These are phyloP conservation scores for Scenedesmus sp. DNA, from an alignment of 163 green algal genomes.

Conservation along the genomic window DNA sequence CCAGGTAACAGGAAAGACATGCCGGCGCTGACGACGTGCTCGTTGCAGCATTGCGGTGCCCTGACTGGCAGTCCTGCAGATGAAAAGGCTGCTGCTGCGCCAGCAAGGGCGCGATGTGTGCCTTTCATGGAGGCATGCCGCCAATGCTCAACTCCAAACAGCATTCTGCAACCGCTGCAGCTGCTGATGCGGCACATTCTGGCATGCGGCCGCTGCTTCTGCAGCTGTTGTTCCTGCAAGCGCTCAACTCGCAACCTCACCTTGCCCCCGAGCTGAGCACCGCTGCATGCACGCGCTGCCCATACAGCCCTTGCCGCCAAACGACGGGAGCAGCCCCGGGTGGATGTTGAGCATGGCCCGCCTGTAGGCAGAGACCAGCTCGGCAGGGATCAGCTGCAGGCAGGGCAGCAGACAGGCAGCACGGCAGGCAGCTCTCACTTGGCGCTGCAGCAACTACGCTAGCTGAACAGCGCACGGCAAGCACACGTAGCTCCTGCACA, in stretches of 20 bases:
- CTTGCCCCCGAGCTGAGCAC: conserved; percentile 92
- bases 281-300: conserved; percentile 91
- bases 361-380: conserved; percentile 81
- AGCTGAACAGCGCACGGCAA: neutral
- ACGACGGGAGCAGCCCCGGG: conserved; percentile 95
- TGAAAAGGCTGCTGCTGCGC: no score
- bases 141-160: no score
- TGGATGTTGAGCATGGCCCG: conserved; percentile 98
- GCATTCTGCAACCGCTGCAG: no score
- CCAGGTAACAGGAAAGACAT: no score
- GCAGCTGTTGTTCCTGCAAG: neutral
- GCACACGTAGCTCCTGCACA: neutral
- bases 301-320: conserved; percentile 98
- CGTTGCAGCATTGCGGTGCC: no score
- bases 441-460: neutral
- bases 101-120: no score
- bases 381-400: conserved; percentile 80
- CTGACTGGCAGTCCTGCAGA: no score
- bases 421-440: neutral
- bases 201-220: neutral
- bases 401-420: conserved; percentile 1
- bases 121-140: no score
- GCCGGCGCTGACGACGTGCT: no score
- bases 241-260: conserved; percentile 34
- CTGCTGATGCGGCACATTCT: no score